These are phyloP conservation scores for Ogataea ramenticola DNA, from an alignment of 805 yeast genomes.

Conservation along the genomic window DNA sequence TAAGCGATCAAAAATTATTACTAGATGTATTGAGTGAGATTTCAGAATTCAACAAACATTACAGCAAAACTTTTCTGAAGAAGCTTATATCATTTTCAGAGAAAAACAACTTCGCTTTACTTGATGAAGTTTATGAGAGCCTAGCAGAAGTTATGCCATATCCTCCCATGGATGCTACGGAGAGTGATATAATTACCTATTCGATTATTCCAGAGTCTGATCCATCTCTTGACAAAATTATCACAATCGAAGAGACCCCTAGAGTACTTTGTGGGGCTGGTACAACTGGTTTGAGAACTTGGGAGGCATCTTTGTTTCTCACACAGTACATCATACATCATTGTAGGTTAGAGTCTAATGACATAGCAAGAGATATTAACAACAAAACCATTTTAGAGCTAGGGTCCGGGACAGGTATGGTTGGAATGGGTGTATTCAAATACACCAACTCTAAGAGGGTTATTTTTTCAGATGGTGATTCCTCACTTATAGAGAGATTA, in stretches of 20 bases:
- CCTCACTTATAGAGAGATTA: conserved; percentile 42
- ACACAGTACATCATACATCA: conserved; percentile 38
- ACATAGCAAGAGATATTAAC: not conserved
- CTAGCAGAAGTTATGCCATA: conserved; percentile 30
- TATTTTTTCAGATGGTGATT: conserved; percentile 63
- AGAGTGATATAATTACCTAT: conserved; percentile 31
- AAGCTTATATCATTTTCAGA: conserved; percentile 32
- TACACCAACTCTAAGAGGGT: conserved; percentile 19
- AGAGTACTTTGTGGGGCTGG: conserved; percentile 63
- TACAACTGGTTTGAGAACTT: conserved; percentile 83
- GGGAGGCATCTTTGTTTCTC: conserved; percentile 84
- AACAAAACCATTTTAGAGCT: conserved; percentile 48
- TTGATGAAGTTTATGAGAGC: conserved; percentile 37
- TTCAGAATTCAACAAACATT: conserved; percentile 38
- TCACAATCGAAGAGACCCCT: conserved; percentile 52
- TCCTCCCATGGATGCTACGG: conserved; percentile 28
- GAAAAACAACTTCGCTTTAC: conserved; percentile 18
- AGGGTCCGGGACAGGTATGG: conserved; percentile 89
- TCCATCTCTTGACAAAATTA: conserved; percentile 5
- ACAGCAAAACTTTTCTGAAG: conserved; percentile 40
- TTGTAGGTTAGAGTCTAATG: not conserved
- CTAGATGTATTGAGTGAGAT: conserved; percentile 15
- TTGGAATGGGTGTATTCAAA: conserved; percentile 42
- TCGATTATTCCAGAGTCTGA: conserved; percentile 15
- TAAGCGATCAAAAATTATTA: conserved; percentile 17